phyloP scores from a whole-genome alignment of 2,329 filamentous ascomycete genomes.

The Escovopsis sp. region DNA sequence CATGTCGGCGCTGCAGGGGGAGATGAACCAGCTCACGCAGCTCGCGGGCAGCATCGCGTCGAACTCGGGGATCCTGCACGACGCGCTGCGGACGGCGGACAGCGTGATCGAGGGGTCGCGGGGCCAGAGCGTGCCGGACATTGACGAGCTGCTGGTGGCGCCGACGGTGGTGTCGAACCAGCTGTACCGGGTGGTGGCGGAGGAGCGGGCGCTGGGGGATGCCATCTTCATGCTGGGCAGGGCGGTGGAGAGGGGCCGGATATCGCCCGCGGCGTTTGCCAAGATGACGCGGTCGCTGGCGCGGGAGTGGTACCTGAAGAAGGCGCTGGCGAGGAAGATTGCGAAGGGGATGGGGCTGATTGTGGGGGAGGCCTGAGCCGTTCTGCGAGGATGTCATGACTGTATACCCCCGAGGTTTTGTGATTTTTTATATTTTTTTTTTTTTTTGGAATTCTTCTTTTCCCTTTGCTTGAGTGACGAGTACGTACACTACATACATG shows the following conservation, averaged over 20 bases:
- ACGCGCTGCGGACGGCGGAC: conserved; percentile 67
- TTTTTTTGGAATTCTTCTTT: no score
- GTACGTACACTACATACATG: no score
- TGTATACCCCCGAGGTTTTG: no score
- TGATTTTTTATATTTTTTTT: no score
- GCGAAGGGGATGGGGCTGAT: conserved; percentile 57
- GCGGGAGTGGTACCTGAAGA: conserved; percentile 71
- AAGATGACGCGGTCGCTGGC: conserved; percentile 63
- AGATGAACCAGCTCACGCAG: conserved; percentile 56
- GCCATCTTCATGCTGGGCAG: conserved; percentile 70
- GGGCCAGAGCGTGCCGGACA: conserved; percentile 52
- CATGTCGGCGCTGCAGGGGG: conserved; percentile 54
- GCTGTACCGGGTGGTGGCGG: conserved; percentile 75
- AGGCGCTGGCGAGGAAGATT: conserved; percentile 67
- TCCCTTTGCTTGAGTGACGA: no score
- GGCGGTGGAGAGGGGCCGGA: conserved; percentile 57
- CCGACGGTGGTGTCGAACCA: conserved; percentile 89
- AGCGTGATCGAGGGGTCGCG: conserved; percentile 59
- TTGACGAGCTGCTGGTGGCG: conserved; percentile 87
- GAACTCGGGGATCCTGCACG: conserved; percentile 67
- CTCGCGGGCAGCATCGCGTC: conserved; percentile 56
- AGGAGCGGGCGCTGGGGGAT: conserved; percentile 76
- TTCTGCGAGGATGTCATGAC: no score
- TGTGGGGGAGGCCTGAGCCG: not conserved
- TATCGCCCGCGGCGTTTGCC: conserved; percentile 60